These are phyloP conservation scores for Spirogloea muscicola DNA, from an alignment of 139 green algal genomes.

Conservation along the genomic window DNA sequence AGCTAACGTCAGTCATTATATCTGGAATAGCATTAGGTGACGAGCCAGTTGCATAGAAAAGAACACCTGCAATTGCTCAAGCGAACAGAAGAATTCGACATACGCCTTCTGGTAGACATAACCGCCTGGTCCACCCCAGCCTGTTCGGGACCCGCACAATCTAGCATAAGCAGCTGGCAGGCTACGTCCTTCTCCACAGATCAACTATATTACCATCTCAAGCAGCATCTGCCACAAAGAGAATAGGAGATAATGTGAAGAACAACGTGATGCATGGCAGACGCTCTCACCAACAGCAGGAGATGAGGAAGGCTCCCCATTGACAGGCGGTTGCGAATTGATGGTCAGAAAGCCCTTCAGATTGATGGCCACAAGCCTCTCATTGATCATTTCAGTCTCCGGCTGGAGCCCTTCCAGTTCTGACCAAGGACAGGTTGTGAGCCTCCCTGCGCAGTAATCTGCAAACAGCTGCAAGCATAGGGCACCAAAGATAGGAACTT, in stretches of 20 bases:
- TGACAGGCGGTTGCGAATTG: constrained; percentile 70
- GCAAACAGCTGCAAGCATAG: constrained; percentile 58
- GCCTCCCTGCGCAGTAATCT: constrained; percentile 59
- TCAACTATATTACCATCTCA: too few relatives aligned
- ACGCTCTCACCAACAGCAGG: constrained; percentile 47
- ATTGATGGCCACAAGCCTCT: constrained; percentile 55
- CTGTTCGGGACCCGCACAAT: constrained; percentile 4
- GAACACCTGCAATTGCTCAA: constrained; percentile 45
- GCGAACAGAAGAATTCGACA: constrained; percentile 77
- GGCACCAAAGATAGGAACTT: neutral
- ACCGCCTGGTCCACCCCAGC: constrained; percentile 69
- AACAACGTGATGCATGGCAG: too few relatives aligned
- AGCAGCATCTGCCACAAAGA: too few relatives aligned
- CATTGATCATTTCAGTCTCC: constrained; percentile 55
- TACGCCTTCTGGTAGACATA: constrained; percentile 85
- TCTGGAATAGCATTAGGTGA: too few relatives aligned
- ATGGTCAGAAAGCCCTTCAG: constrained; percentile 67
- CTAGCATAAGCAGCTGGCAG: too few relatives aligned
- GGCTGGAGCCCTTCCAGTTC: constrained; percentile 63
- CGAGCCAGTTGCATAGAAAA: too few relatives aligned
- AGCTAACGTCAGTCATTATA: too few relatives aligned
- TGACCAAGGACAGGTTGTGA: constrained; percentile 69
- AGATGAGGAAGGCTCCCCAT: constrained; percentile 58
- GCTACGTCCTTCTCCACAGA: too few relatives aligned
- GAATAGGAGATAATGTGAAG: too few relatives aligned